Base-by-base conservation (phyloP, 164 flowering plant genomes). In the Echeveria elegans region DNA sequence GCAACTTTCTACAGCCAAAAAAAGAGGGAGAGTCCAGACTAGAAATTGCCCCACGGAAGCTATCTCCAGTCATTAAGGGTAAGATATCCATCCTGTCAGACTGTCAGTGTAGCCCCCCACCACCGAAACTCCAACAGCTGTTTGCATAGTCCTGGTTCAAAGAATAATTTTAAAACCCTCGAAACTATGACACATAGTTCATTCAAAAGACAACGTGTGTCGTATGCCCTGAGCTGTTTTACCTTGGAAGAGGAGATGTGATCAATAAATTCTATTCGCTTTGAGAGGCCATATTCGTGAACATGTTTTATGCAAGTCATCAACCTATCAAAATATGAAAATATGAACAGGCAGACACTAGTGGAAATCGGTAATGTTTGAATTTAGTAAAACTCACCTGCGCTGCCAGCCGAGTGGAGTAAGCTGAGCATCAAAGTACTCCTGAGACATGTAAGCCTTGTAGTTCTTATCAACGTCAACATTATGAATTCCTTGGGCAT, bases 91-190 rank as follows among this genome's bases (percentile, higher is more conserved):
- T 73, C 72, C 90, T 86, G 76, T 87, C n/a, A n/a, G n/a, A n/a
- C n/a, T n/a, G n/a, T n/a, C 88, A 6, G 73, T 73, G 68, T 79
- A 77, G 28, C 75, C n/a, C 79, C 53, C 76, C 90, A 34, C 97
- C 92, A 64, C 99, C 99, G 92, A 95, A 60, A 86, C 96, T 63
- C 99, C 99, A 66, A 88, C 94, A n/a, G 99, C 97, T 58, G 99
- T 92, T 77, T 95, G 99, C 82, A 95, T 86, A 18, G 36, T 14
- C 16, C 23, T 23, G 4, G 6, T 19, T 8, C 12, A 8, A 38
- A n/a, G n/a, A n/a, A n/a, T 7, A 48, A 5, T 48, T 48, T 48
- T n/a, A 48, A 24, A n/a, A 48, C 45, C 5, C 47, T 4, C 26
- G 4, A 50, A n/a, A 50, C 1, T 0, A n/a, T 5, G 5, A 15